Evolutionary conservation across 768 basidiomycete species (phyloP).

Genomic region (Exidia glandulosa): DNA sequence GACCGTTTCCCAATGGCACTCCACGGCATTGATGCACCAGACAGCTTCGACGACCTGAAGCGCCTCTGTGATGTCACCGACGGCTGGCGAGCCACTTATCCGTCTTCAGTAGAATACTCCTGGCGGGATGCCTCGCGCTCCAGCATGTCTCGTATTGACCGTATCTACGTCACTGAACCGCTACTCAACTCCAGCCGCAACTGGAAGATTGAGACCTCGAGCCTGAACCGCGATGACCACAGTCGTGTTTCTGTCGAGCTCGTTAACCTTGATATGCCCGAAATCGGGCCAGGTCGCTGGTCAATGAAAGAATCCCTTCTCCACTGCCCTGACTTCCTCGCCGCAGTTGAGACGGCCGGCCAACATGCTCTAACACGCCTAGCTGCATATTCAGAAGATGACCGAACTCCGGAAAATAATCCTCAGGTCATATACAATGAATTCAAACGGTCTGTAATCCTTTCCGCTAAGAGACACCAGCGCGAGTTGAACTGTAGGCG

Average conservation of each 20-base stretch:
- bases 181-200: background rate
- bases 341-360: background rate
- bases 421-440: no score
- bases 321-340: background rate
- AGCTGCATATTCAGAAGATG: no score
- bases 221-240: background rate
- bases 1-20: slow-evolving; percentile 8
- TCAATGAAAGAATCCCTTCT: background rate
- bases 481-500: no score
- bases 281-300: background rate
- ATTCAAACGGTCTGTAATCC: no score
- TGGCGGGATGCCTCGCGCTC: background rate
- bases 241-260: background rate
- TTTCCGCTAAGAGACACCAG: no score
- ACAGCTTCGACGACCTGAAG: background rate
- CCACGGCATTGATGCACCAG: background rate
- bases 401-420: no score
- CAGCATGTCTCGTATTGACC: background rate
- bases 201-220: background rate
- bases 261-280: background rate
- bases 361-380: no score
- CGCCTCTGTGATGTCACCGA: background rate
- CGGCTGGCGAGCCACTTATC: background rate
- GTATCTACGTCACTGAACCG: background rate
- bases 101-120: background rate